A percentile compares a stretch with the other conserved stretches of the same genome.
phyloP scores from a whole-genome alignment of 176 grass and related monocot species.

The Triticum dicoccoides region DNA sequence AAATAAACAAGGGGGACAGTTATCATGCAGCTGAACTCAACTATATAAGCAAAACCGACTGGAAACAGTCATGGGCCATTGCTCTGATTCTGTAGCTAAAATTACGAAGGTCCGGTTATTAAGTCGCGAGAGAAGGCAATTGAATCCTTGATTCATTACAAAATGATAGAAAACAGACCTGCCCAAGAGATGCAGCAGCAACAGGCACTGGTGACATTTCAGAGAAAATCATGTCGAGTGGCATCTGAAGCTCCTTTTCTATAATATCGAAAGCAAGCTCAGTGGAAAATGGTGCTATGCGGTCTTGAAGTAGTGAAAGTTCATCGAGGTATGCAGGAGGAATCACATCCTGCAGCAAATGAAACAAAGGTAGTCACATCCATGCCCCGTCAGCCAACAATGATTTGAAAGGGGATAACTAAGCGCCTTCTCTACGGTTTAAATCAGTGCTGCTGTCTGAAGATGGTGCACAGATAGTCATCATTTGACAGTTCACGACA shows the following conservation, averaged over 20 bases:
- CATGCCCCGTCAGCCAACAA: constrained; percentile 3
- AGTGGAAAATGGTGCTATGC: constrained; percentile 90
- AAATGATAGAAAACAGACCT: constrained; percentile 46
- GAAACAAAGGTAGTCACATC: not conserved
- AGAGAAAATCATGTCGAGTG: constrained; percentile 83
- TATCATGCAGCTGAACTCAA: constrained; percentile 1
- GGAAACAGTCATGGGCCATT: not conserved
- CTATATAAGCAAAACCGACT: not conserved
- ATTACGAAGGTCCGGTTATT: not conserved
- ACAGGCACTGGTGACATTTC: constrained; percentile 81
- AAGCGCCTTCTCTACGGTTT: not conserved
- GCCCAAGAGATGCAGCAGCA: constrained; percentile 93
- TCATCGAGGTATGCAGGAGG: constrained; percentile 91
- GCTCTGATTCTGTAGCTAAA: not conserved
- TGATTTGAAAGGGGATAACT: not conserved
- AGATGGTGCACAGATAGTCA: not conserved
- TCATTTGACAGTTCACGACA: not conserved
- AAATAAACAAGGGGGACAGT: not conserved
- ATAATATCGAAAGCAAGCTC: constrained; percentile 90
- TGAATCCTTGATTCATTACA: not conserved
- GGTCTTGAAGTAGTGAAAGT: constrained; percentile 91
- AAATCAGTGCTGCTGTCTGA: not conserved
- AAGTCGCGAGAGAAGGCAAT: not conserved
- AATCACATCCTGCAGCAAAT: constrained; percentile 77
- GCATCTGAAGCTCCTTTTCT: constrained; percentile 73